Evolutionary conservation across 2,329 filamentous ascomycete genomes (phyloP), one percentile per base, ranked within the genome.

Genomic region (Penicillium sp.): DNA sequence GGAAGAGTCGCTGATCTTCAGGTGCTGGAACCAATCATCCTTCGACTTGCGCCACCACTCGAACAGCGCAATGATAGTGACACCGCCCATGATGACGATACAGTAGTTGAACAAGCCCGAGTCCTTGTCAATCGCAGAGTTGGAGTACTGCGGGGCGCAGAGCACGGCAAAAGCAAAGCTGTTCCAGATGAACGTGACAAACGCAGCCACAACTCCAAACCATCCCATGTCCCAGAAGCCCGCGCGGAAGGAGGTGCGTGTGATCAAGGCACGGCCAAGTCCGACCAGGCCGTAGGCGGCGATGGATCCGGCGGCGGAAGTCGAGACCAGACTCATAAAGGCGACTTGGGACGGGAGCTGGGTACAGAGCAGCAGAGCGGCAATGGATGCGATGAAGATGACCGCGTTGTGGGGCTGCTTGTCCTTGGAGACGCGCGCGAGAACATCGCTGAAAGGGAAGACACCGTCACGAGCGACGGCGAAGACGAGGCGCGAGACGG

Each of bases 381-480:
- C 76, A n/a, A 83, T 78, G 1, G 65, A 75, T 66, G 81, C 79
- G 62, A 85, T 82, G 24, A 84, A 80, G 7, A 83, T 75, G 54
- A 85, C 79, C 3, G 83, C 83, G 61, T 85, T 84, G 13, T 77
- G 78, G 1, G 83, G 83, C 62, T 84, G 82, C 44, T 82, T 83
- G 13, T 80, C 76, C 7, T 75, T 73, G 14, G 77, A 77, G 2
- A 85, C 82, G 6, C 76, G 69, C 1, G 81, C 78, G 39, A 85
- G 81, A 75, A 82, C 81, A 16, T 76, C 66, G 1, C 82, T 84
- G 66, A 78, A 83, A 0, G 83, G 83, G 4, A 85, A 73, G n/a
- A 85, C 81, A 22, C 82, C 81, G 65, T 86, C 83, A 27, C 83
- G 77, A 6, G 83, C 83, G 3, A 86, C 82, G 31, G 83, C 83